A percentile compares a stretch with the other conserved stretches of the same genome.
These are phyloP conservation scores for Phytophthora sp. DNA, from an alignment of 352 stramenopile species.

Conservation along the genomic window DNA sequence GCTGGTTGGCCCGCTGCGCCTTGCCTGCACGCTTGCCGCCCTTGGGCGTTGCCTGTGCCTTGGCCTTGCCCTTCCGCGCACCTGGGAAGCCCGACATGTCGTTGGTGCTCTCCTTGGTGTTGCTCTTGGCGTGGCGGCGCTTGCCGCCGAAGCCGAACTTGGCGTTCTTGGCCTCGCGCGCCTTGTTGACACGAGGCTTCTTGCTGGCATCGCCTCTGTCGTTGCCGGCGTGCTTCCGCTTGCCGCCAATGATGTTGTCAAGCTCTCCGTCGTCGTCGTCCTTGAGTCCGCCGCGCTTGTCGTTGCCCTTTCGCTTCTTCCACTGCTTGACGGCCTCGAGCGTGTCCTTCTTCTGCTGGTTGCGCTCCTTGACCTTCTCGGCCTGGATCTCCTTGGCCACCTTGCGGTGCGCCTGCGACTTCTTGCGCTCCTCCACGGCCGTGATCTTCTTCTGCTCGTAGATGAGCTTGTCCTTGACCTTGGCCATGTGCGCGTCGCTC, in stretches of 20 bases:
- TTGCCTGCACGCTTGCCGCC: conserved; percentile 67
- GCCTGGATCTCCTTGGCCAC: conserved; percentile 95
- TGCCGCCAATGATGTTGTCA: conserved; percentile 68
- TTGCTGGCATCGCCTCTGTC: conserved; percentile 66
- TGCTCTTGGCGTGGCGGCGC: conserved; percentile 76
- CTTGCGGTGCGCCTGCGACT: conserved; percentile 96
- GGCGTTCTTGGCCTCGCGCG: conserved; percentile 76
- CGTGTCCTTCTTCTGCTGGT: conserved; percentile 89
- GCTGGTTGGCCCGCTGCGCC: conserved; percentile 51
- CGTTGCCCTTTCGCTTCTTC: conserved; percentile 86
- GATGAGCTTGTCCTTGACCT: conserved; percentile 98
- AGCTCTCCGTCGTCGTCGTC: conserved; percentile 73
- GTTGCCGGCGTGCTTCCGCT: conserved; percentile 47
- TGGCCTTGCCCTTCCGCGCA: conserved; percentile 43
- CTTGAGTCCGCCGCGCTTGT: conserved; percentile 62
- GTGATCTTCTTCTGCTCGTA: conserved; percentile 99
- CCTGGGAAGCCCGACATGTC: conserved; percentile 75
- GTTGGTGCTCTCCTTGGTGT: conserved; percentile 85
- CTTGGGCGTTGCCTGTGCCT: conserved; percentile 49
- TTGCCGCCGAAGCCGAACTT: conserved; percentile 89
- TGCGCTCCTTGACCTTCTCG: conserved; percentile 83
- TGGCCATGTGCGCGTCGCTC: conserved; percentile 95
- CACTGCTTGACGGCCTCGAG: conserved; percentile 89
- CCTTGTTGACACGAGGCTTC: conserved; percentile 74
- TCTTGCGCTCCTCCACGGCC: conserved; percentile 97